Base-by-base conservation (phyloP, 371 early-diverging fungal species). In the Globomyces sp. region DNA sequence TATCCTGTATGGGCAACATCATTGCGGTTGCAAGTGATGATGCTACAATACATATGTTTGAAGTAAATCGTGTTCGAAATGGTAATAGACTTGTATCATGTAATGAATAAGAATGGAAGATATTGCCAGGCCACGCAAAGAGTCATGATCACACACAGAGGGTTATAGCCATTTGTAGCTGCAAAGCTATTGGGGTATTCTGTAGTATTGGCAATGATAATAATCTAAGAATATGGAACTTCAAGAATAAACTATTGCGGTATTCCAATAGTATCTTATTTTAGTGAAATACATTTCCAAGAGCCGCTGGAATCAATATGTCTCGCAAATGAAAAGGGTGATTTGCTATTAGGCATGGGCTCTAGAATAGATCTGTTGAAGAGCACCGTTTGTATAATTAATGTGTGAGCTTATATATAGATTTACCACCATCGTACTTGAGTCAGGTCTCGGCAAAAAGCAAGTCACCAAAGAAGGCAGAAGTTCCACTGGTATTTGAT, bases 131-230 rank as follows among this genome's bases (percentile, higher is more conserved):
- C 37, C 82, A 82, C 50, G 70, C 65, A 49, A 68, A 68, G 48
- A 74, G 70, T 45, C 77, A 79, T 46, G 82, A 82, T 66, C 82
- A 82, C 67, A 71, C 77, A 1, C 79, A 82, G 45, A 42, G 45
- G 3, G 64, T 82, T 4, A 78, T 73, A 0, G 44, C 68, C 2
- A 66, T 82, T 6, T 71, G 68, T 52, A 9, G 66, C 11, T 58
- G 74, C 8, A 64, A 58, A 8, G 71, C 66, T 40, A 65, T 76
- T 3, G 69, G 71, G 1, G 46, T 80, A 5, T 82, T 82, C 57
- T 64, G 76, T 1, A 69, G 72, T 11, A 47, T 68, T 36, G 69
- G 77, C 61, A 36, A 50, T 10, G 84, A 84, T 63, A 59, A 66
- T 1, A 69, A 70, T 5, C 49, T 84, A 40, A 52, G 75, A 13